These are phyloP conservation scores for Boletus sp. DNA, from an alignment of 1,284 basidiomycete species.

Conservation along the genomic window DNA sequence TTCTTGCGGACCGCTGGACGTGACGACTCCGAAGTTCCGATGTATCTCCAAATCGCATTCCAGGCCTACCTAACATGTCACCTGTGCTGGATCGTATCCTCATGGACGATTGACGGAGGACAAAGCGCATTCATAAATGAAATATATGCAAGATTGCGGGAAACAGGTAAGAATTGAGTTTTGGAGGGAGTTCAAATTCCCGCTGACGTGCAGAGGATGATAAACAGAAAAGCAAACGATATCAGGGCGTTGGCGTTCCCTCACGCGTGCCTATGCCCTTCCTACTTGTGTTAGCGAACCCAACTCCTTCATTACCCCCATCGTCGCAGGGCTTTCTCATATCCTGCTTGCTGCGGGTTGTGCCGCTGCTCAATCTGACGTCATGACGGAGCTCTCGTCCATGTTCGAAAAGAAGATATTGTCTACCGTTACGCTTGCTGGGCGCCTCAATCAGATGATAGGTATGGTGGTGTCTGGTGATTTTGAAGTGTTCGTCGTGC, in stretches of 20 bases:
- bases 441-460: constrained; percentile 9
- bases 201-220: neutral
- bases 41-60: constrained; percentile 15
- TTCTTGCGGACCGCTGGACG: neutral
- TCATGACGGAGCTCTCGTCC: constrained; percentile 2
- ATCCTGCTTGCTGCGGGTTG: constrained; percentile 6
- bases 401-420: constrained; percentile 8
- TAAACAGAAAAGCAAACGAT: constrained; percentile 17
- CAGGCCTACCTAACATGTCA: constrained; percentile 1
- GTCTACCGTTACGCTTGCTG: constrained; percentile 4
- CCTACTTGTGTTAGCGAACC: constrained; percentile 5
- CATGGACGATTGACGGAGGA: constrained; percentile 15
- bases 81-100: constrained; percentile 1
- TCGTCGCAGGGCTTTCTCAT: constrained; percentile 3
- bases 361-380: neutral
- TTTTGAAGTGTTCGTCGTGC: constrained; percentile 6
- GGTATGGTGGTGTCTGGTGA: constrained; percentile 8
- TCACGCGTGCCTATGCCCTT: constrained; percentile 11
- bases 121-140: constrained; percentile 3
- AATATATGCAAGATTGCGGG: constrained; percentile 10
- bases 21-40: constrained; percentile 3
- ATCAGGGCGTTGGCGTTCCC: constrained; percentile 17
- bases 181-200: neutral
- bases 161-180: constrained; percentile 2
- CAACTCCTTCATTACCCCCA: neutral